These are phyloP conservation scores for Tricladium varicosporioides DNA, from an alignment of 2,329 filamentous ascomycete genomes.

Conservation along the genomic window DNA sequence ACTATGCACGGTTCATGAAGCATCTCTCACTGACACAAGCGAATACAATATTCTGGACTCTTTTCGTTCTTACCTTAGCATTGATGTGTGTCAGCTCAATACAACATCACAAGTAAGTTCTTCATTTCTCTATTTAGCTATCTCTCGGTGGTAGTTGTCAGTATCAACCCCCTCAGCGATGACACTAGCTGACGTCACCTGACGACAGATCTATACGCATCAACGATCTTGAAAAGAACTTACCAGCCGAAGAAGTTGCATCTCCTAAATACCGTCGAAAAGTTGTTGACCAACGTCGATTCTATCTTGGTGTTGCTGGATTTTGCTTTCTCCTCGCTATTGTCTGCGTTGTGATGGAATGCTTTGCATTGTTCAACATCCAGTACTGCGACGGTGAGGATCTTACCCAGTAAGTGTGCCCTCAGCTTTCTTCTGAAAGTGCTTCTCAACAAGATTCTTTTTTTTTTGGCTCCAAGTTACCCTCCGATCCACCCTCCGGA, in stretches of 20 bases:
- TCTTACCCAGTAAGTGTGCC: conserved; percentile 42
- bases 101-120: conserved; percentile 28
- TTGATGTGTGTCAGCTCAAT: conserved; percentile 44
- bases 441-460: not conserved
- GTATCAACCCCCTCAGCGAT: not conserved
- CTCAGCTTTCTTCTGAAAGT: too few species aligned
- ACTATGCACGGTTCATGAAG: conserved; percentile 46
- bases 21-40: conserved; percentile 43
- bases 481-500: conserved; percentile 16
- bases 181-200: not conserved
- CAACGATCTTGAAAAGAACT: conserved; percentile 14
- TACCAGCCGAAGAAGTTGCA: conserved; percentile 15
- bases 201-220: conserved; percentile 20
- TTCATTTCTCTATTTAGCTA: not conserved
- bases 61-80: conserved; percentile 44
- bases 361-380: conserved; percentile 39
- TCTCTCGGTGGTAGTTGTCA: too few species aligned
- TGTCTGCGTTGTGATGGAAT: conserved; percentile 51
- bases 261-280: conserved; percentile 26
- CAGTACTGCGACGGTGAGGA: conserved; percentile 60
- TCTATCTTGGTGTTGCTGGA: conserved; percentile 41
- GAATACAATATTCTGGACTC: conserved; percentile 45
- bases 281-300: conserved; percentile 28
- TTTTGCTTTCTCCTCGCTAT: conserved; percentile 45
- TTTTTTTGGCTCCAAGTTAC: not conserved